Percentiles rank a stretch among this genome's conserved stretches.
These are phyloP conservation scores for Pachysandra terminalis DNA, from an alignment of 164 flowering plant genomes.

Conservation along the genomic window DNA sequence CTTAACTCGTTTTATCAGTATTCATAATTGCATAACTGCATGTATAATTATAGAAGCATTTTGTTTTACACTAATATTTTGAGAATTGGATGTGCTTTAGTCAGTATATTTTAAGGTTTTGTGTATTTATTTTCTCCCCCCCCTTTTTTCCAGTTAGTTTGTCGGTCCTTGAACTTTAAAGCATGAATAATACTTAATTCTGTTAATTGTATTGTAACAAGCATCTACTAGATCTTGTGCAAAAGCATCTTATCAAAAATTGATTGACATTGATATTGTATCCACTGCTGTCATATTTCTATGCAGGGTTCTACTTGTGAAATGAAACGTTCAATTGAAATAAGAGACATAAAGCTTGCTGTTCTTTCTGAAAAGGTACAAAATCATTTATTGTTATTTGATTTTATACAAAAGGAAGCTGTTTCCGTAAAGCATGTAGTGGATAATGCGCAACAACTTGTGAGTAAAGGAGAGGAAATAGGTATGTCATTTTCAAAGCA, in stretches of 20 bases:
- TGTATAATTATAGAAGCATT: no score
- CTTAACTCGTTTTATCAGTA: no score
- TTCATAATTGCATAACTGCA: no score
- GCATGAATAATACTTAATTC: not conserved
- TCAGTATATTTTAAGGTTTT: not conserved
- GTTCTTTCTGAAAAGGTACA: slow-evolving; percentile 46
- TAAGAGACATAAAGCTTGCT: slow-evolving; percentile 38
- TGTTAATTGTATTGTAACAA: not conserved
- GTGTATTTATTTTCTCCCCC: not conserved
- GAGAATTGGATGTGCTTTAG: not conserved
- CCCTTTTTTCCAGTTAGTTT: not conserved
- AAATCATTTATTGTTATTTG: slow-evolving; percentile 39
- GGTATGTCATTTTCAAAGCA: slow-evolving; percentile 38
- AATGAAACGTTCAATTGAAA: slow-evolving; percentile 49
- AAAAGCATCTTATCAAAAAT: not conserved
- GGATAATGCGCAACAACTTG: slow-evolving; percentile 37
- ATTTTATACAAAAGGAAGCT: slow-evolving; percentile 60
- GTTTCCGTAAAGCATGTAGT: slow-evolving; percentile 39
- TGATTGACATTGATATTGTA: not conserved
- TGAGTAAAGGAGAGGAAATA: slow-evolving; percentile 51
- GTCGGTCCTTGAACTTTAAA: no score
- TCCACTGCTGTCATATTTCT: slow-evolving; percentile 3
- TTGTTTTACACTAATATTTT: no score
- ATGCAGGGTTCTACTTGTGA: slow-evolving; percentile 58
- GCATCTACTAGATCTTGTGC: not conserved